A percentile compares a stretch with the other conserved stretches of the same genome.
These are phyloP conservation scores for Ophiostoma angusticollis DNA, from an alignment of 2,329 filamentous ascomycete genomes.

Conservation along the genomic window DNA sequence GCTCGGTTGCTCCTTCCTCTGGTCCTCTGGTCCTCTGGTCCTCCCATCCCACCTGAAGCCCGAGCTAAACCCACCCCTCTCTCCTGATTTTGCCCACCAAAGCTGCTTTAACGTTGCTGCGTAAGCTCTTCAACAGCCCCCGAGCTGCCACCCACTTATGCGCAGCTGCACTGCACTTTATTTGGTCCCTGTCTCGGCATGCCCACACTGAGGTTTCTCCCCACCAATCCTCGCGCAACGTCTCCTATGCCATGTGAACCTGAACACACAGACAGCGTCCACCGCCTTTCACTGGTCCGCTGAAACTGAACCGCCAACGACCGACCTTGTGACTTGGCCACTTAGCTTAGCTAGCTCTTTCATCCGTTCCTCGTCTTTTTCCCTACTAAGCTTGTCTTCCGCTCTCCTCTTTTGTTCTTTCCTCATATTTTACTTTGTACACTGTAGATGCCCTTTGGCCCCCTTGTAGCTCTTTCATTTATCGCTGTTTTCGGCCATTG, in stretches of 20 bases:
- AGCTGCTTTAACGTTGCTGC: too few species aligned
- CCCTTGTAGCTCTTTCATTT: constrained; percentile 7
- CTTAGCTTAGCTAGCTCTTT: constrained; percentile 7
- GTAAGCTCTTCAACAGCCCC: too few species aligned
- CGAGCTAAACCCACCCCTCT: too few species aligned
- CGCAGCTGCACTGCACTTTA: too few species aligned
- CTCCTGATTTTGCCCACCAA: not conserved
- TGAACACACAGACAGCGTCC: not conserved
- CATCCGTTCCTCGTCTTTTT: constrained; percentile 4
- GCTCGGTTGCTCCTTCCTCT: too few species aligned
- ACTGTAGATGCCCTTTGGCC: not conserved
- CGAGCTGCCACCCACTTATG: constrained; percentile 1
- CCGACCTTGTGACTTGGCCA: constrained; percentile 6
- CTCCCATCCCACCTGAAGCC: too few species aligned
- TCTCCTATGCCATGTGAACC: not conserved
- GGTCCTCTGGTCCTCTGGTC: too few species aligned
- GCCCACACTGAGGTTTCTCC: too few species aligned
- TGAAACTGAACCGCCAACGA: constrained; percentile 5
- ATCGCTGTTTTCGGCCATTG: constrained; percentile 12
- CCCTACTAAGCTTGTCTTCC: not conserved
- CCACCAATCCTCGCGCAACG: too few species aligned
- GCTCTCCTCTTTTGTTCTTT: not conserved
- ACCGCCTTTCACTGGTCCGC: constrained; percentile 5
- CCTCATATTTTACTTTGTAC: not conserved
- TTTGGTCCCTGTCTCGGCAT: too few species aligned